Percentiles rank a stretch among this genome's conserved stretches.
Evolutionary conservation across 116 monocot genomes (phyloP).

Genomic region (Papilionanthe hybrid): DNA sequence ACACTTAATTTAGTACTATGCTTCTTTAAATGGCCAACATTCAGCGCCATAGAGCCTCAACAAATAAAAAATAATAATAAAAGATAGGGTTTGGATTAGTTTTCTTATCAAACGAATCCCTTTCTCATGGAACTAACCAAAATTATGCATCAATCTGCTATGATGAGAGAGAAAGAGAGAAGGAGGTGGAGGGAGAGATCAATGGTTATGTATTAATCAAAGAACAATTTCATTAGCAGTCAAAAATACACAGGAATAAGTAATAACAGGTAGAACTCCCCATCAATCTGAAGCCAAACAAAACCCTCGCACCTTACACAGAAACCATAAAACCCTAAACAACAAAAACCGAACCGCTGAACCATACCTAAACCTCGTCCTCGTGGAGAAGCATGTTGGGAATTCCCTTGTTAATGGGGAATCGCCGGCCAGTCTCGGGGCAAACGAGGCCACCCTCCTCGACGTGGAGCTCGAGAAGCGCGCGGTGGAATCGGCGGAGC

Average conservation of each 20-base stretch:
- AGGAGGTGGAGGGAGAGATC: not conserved
- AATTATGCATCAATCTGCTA: no score
- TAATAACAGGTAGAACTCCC: not conserved
- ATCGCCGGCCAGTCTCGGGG: constrained; percentile 25
- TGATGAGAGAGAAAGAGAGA: no score
- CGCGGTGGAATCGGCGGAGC: constrained; percentile 23
- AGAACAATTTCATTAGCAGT: not conserved
- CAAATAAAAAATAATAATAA: no score
- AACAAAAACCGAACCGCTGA: not conserved
- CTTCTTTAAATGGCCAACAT: no score
- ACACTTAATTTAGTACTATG: no score
- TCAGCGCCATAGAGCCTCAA: no score
- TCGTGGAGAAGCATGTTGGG: constrained; percentile 32
- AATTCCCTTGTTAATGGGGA: constrained; percentile 25
- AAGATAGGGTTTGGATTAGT: no score
- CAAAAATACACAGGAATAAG: not conserved
- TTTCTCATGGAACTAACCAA: no score
- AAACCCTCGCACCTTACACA: not conserved
- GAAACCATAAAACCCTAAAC: not conserved
- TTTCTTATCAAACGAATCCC: no score
- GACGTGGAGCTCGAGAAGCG: constrained; percentile 25
- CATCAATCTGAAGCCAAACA: not conserved
- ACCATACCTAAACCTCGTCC: constrained; percentile 15
- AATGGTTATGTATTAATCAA: not conserved
- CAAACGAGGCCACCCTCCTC: constrained; percentile 24